Base-by-base conservation (phyloP, 352 stramenopile genomes). In the Globisporangium spiculum region DNA sequence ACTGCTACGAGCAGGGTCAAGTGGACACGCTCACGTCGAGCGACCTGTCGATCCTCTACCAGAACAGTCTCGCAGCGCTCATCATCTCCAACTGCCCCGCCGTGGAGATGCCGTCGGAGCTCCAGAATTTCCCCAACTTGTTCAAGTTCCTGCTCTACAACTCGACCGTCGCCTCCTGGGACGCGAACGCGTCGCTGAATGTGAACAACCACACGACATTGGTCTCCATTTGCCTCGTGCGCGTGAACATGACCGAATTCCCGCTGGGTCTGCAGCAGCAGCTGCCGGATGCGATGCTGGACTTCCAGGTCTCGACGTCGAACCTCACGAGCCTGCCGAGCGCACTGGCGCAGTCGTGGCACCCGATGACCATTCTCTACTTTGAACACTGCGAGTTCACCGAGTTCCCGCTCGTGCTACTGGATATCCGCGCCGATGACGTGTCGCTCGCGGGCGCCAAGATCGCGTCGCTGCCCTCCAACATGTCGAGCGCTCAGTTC, bases 81-180 rank as follows among this genome's bases (percentile, higher is more conserved):
- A 67, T 76, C 27, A 70, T 82, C 38, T 63, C 73, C 20, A 75
- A 82, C 36, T 82, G 75, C 34, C 73, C 67, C 12, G 68, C 64
- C 22, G 55, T 82, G 10, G 63, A 57, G 8, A 72, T 82, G 67
- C 75, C 75, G 0, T 1, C 67, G 0, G 55, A 65, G 26, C 54
- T 82, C 20, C 73, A 75, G 38, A 60, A 63, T 24, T 82, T 82
- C 44, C 69, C 68, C 1, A 68, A 72, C 14, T 20, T 82, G 34
- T 65, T 78, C 62, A 76, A 76, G 50, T 63, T 82, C 34, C 58
- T 78, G 54, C 18, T 82, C 16, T 82, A 79, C 68, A 82, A 82
- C 61, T 73, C 70, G 32, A 80, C 65, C 4, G 71, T 82, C 48
- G 63, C 67, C 2, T 60, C 48, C 12, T 80, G 75, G 73, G 50